Percentiles rank a stretch among this genome's conserved stretches.
Conservation (phyloP, 306 rosid genomes). For the Cucurbita pepo region DNA sequence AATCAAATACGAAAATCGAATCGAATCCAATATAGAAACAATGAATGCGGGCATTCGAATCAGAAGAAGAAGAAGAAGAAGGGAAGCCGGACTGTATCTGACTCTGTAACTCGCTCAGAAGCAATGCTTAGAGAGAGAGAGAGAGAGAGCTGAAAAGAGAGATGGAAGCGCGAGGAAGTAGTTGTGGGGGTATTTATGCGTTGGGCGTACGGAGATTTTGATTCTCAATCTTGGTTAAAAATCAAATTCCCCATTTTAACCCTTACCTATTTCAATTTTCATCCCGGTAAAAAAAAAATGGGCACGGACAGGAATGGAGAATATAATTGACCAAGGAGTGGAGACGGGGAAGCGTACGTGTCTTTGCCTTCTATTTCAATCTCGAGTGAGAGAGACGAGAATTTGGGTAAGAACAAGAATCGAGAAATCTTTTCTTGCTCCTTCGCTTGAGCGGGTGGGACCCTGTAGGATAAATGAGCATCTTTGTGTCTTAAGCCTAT, state of each 20-base stretch:
- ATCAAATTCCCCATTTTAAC: neutral
- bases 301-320: too few species aligned
- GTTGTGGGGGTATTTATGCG: slow-evolving; percentile 61
- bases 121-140: neutral
- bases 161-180: slow-evolving; percentile 11
- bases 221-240: neutral
- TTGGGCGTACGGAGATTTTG: slow-evolving; percentile 8
- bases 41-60: neutral
- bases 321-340: too few species aligned
- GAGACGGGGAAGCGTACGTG: too few species aligned
- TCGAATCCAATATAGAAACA: neutral
- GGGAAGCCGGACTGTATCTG: neutral
- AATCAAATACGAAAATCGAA: neutral
- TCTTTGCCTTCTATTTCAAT: too few species aligned
- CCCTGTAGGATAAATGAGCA: too few species aligned
- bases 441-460: too few species aligned
- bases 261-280: neutral
- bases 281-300: too few species aligned
- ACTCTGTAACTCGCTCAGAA: too few species aligned
- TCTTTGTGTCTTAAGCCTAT: too few species aligned
- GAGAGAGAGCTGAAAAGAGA: neutral
- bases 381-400: too few species aligned
- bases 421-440: too few species aligned
- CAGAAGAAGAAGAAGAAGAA: slow-evolving; percentile 1
- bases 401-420: too few species aligned